phyloP scores from a whole-genome alignment of 495 filamentous ascomycete genomes.

The Penicillium steckii region DNA sequence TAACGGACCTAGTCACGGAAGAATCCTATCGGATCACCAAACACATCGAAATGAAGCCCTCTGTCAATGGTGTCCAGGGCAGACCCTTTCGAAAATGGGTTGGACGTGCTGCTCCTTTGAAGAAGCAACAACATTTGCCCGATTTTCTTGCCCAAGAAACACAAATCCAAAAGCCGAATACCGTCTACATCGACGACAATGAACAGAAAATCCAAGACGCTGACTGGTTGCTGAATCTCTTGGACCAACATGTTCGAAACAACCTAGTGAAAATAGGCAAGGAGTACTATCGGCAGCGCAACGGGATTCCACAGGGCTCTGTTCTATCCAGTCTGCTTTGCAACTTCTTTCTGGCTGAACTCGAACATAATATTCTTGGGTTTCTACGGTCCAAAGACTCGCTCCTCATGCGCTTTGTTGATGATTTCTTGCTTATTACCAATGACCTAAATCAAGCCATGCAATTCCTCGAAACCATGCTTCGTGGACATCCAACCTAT shows the following conservation, averaged over 20 bases:
- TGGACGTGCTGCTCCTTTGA: slow-evolving; percentile 52
- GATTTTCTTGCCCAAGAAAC: slow-evolving; percentile 51
- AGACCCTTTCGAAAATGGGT: slow-evolving; percentile 65
- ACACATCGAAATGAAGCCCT: slow-evolving; percentile 66
- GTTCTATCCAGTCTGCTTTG: slow-evolving; percentile 82
- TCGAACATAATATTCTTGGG: slow-evolving; percentile 66
- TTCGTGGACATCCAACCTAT: slow-evolving; percentile 71
- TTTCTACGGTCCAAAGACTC: slow-evolving; percentile 63
- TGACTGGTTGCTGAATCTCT: slow-evolving; percentile 62
- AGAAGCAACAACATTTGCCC: slow-evolving; percentile 52
- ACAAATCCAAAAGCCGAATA: slow-evolving; percentile 48
- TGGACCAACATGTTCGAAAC: slow-evolving; percentile 72
- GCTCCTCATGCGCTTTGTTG: slow-evolving; percentile 77
- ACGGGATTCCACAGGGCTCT: slow-evolving; percentile 91
- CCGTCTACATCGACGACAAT: slow-evolving; percentile 71
- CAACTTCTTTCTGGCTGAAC: slow-evolving; percentile 89
- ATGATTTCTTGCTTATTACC: slow-evolving; percentile 91
- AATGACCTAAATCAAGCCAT: slow-evolving; percentile 60
- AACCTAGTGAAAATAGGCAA: slow-evolving; percentile 90
- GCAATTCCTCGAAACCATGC: slow-evolving; percentile 75
- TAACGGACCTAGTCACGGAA: slow-evolving; percentile 61
- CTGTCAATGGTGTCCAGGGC: slow-evolving; percentile 6
- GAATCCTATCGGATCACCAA: slow-evolving; percentile 69
- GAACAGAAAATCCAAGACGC: slow-evolving; percentile 50
- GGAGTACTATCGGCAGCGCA: slow-evolving; percentile 82